A percentile compares a stretch with the other conserved stretches of the same genome.
Evolutionary conservation across 352 stramenopile genomes (phyloP).

Genomic region (Globisporangium splendens): DNA sequence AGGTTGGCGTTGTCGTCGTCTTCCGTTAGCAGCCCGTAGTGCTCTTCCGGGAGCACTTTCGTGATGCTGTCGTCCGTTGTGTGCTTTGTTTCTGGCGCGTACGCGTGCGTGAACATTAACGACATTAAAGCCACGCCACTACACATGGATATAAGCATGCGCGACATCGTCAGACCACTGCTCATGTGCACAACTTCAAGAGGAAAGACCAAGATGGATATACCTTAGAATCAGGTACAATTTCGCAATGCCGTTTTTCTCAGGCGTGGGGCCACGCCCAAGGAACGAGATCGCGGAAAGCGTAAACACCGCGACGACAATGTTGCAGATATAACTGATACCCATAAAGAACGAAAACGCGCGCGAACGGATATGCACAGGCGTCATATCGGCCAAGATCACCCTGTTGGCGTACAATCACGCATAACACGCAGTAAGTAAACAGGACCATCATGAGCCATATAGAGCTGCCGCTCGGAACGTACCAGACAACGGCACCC

Average conservation of each 20-base stretch:
- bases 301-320: constrained; percentile 70
- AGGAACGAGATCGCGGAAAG: constrained; percentile 77
- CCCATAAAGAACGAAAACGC: constrained; percentile 86
- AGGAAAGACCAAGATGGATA: too few relatives aligned
- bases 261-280: constrained; percentile 47
- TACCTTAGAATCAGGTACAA: constrained; percentile 78
- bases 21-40: constrained; percentile 29
- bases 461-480: background rate
- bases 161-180: too few relatives aligned
- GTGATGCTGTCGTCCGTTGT: constrained; percentile 19
- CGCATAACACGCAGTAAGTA: constrained; percentile 3
- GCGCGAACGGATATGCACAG: constrained; percentile 77
- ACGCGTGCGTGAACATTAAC: constrained; percentile 47
- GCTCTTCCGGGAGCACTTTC: constrained; percentile 28
- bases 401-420: constrained; percentile 43
- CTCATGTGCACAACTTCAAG: too few relatives aligned
- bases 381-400: constrained; percentile 84
- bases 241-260: constrained; percentile 85
- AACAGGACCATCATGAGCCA: background rate
- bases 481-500: constrained; percentile 75
- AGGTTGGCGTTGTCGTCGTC: constrained; percentile 30
- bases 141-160: constrained; percentile 4
- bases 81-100: constrained; percentile 63
- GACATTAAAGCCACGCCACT: constrained; percentile 35
- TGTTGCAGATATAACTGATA: constrained; percentile 85